Percentiles rank a stretch among this genome's conserved stretches.
Conservation (phyloP, 1,284 basidiomycete species). For the Cerrena zonata region DNA sequence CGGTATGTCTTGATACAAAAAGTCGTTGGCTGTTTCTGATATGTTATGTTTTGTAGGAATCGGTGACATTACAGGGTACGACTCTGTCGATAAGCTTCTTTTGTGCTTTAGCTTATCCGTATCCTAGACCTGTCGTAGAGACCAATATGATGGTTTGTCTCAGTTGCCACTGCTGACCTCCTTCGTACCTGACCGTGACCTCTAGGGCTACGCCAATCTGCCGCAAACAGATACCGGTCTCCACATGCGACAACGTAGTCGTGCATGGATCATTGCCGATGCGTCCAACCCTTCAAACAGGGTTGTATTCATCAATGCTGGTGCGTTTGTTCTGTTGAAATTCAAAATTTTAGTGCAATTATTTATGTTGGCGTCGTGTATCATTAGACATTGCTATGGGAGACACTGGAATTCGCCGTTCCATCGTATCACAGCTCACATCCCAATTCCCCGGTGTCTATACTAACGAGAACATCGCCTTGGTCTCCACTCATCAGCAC, state of each 20-base stretch:
- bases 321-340: constrained; percentile 27
- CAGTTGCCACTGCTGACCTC: background rate
- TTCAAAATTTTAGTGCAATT: too few relatives aligned
- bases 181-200: constrained; percentile 3
- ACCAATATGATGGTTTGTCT: constrained; percentile 68
- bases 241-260: constrained; percentile 73
- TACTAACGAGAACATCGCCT: constrained; percentile 66
- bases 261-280: constrained; percentile 74
- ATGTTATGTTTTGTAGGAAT: constrained; percentile 40
- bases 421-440: constrained; percentile 56
- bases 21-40: background rate
- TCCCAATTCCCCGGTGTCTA: constrained; percentile 59
- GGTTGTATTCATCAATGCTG: constrained; percentile 73
- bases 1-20: constrained; percentile 29
- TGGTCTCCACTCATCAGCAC: constrained; percentile 75
- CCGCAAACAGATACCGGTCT: constrained; percentile 71
- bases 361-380: background rate
- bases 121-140: constrained; percentile 61
- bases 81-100: background rate
- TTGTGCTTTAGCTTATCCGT: background rate
- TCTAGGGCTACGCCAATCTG: constrained; percentile 67
- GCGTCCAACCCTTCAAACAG: constrained; percentile 48
- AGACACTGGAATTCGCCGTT: constrained; percentile 70
- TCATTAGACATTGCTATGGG: constrained; percentile 69
- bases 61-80: constrained; percentile 73